Base-by-base conservation (phyloP, 2,329 filamentous ascomycete genomes). In the Zymoseptoria tritici region DNA sequence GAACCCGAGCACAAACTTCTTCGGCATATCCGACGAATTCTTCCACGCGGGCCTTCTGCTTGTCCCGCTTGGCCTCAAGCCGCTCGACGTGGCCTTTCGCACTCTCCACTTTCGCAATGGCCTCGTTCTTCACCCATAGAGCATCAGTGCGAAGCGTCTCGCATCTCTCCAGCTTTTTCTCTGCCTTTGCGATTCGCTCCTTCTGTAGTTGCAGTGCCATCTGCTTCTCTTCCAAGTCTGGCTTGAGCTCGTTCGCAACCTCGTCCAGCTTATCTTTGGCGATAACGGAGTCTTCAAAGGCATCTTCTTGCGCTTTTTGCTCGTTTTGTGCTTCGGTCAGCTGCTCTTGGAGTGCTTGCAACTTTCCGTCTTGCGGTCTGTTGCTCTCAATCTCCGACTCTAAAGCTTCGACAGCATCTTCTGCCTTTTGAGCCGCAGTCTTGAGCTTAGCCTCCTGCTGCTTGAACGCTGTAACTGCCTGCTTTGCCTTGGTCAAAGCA, bases 351-450 rank as follows among this genome's bases (percentile, higher is more conserved):
- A 78, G 70, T 52, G 74, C 73, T 19, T 79, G 76, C 9, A 80
- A 71, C 49, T 68, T 70, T 54, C 83, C 86, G 69, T 91, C 90
- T 57, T 85, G 83, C 2, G 87, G 78, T 55, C 74, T 76, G 59
- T 83, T 80, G 58, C 76, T 77, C 20, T 84, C 82, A 51, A 86
- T 76, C 11, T 82, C 86, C 61, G 89, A 80, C 62, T 90, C 85
- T 49, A 95, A 79, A 52, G 85, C 83, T 57, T 84, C 82, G 31
- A 88, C 79, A 6, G 79, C 77, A 56, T 87, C 85, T 56, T 87
- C 82, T 6, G 85, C 82, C 56, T 77, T 75, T 62, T 90, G 86
- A 36, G 81, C 71, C 2, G 80, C 75, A 49, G 83, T 74, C 60
- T 81, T 81, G 16, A 91, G 73, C n/a, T 77, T 72, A 52, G 74